Base-by-base conservation (phyloP, 2,329 filamentous ascomycete species). In the Epichloe aotearoae region DNA sequence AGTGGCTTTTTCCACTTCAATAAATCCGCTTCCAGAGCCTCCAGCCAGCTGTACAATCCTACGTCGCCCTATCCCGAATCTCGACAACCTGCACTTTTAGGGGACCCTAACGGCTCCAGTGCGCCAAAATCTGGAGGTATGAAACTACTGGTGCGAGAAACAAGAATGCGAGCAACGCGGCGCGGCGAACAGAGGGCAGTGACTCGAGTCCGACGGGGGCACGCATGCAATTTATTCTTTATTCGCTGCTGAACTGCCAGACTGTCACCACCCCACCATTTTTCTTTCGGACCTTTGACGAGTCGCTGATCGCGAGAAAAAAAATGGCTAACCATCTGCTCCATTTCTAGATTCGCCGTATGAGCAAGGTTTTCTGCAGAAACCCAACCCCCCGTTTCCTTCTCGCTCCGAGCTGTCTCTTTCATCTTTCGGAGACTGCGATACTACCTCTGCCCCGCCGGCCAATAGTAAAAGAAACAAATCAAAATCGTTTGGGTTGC, bases 391-490 rank as follows among this genome's bases (percentile, higher is more conserved):
- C 69, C 45, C 69, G 54, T 61, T 70, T 50, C 69, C 72, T 39
- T 72, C 75, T 45, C 72, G 66, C 58, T 77, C 77, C 54, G 73
- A 80, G 53, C 60, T 75, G 41, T 77, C 77, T 52, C 59, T 79
- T 47, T 69, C 69, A 39, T 75, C 75, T 6, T 64, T 67, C n/a
- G 62, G 64, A 50, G 75, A 79, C 44, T 62, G 67, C 62, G 76
- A 79, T 50, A 58, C 59, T 45, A 49, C 61, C 49, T 56, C 60
- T 19, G 57, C 54, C 60, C 67, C 54, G 17, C 58, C 64, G n/a
- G n/a, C 39, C 19, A 62, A 64, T 5, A 58, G 63, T 19, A 76
- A 72, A 62, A 76, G 71, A 60, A 66, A 61, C 56, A 80, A 80
- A 57, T 69, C 73, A 14, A 81, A 80, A 54, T 68, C 74, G 8